Conservation (phyloP, 2,329 filamentous ascomycete species). For the Alternaria angustiovoidea region DNA sequence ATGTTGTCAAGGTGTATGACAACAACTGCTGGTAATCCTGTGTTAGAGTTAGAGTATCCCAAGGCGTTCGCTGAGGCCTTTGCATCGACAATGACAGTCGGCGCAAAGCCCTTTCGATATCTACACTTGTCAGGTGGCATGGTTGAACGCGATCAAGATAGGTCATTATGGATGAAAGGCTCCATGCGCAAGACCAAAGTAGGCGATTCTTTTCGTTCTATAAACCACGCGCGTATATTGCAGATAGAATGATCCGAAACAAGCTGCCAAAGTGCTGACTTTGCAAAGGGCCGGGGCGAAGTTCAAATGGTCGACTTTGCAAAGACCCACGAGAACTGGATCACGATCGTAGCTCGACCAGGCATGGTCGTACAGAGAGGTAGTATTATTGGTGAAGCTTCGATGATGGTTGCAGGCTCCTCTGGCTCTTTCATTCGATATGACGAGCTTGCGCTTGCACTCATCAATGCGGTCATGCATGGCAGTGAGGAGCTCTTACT, state of each 20-base stretch:
- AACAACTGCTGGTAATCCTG: conserved; percentile 21
- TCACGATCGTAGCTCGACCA: conserved; percentile 25
- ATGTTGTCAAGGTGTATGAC: conserved; percentile 27
- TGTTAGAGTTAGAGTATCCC: conserved; percentile 23
- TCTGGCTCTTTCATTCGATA: conserved; percentile 26
- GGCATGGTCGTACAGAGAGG: conserved; percentile 20
- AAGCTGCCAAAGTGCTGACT: conserved; percentile 6
- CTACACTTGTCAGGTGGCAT: conserved; percentile 21
- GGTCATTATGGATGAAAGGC: conserved; percentile 19
- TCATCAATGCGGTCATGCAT: conserved; percentile 21
- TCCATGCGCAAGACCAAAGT: conserved; percentile 24
- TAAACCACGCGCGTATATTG: neutral
- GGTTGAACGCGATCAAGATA: conserved; percentile 23
- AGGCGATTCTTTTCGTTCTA: neutral
- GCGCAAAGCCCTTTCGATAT: conserved; percentile 22
- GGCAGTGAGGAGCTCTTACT: conserved; percentile 23
- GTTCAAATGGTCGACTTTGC: conserved; percentile 25
- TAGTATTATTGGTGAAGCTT: conserved; percentile 15
- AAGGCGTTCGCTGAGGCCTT: conserved; percentile 25
- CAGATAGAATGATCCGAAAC: neutral
- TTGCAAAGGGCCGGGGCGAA: conserved; percentile 19
- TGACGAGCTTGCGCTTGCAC: conserved; percentile 28
- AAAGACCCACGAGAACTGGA: conserved; percentile 18
- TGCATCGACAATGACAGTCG: conserved; percentile 9
- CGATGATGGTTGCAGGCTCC: conserved; percentile 18